Conservation (phyloP, 2,329 filamentous ascomycete species). For the Aschersonia sp. region DNA sequence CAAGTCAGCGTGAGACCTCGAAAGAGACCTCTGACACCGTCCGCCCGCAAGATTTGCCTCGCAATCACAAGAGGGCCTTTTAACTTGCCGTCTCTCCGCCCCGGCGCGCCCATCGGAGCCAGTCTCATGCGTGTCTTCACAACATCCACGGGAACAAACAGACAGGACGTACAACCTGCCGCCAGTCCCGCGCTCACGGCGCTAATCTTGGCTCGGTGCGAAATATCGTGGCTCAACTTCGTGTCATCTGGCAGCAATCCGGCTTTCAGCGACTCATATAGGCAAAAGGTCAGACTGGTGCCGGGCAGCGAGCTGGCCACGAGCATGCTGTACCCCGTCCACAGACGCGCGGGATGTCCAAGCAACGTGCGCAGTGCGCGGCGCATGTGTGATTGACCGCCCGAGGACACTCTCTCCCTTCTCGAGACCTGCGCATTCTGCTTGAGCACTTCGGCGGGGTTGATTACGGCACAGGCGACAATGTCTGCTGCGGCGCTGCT, state of each 20-base stretch:
- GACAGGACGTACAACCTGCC: constrained; percentile 1
- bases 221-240: not conserved
- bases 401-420: not conserved
- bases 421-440: constrained; percentile 9
- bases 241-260: not conserved
- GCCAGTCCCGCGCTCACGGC: constrained; percentile 5
- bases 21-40: constrained; percentile 2
- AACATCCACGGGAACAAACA: constrained; percentile 8
- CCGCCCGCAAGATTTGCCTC: constrained; percentile 1
- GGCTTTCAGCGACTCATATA: constrained; percentile 4
- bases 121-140: constrained; percentile 9
- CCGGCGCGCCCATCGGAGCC: not conserved
- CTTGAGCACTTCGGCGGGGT: constrained; percentile 8
- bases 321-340: constrained; percentile 5
- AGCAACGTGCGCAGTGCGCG: constrained; percentile 1
- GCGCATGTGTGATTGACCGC: not conserved
- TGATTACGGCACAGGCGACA: constrained; percentile 7
- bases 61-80: not conserved
- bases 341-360: constrained; percentile 3
- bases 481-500: constrained; percentile 7
- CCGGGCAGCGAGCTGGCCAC: constrained; percentile 4
- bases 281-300: constrained; percentile 3
- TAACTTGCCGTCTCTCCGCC: not conserved
- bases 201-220: constrained; percentile 1
- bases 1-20: constrained; percentile 3